These are phyloP conservation scores for Debaryomycetaceae sp. DNA, from an alignment of 1,139 yeast species.

Conservation along the genomic window DNA sequence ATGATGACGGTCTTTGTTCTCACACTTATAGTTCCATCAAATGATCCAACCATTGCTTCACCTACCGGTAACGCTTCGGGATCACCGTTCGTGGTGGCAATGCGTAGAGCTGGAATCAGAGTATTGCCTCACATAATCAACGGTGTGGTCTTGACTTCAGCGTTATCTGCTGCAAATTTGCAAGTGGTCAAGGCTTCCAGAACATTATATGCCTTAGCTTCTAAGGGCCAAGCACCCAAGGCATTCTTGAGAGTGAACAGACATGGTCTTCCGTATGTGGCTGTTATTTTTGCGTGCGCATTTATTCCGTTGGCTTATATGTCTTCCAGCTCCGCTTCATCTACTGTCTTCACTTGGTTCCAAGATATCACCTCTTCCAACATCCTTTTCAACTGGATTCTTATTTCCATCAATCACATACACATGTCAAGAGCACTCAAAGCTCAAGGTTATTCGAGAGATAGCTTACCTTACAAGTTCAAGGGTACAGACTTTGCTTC, in stretches of 20 bases:
- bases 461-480: conserved; percentile 31
- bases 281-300: conserved; percentile 21
- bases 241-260: conserved; percentile 39
- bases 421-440: conserved; percentile 30
- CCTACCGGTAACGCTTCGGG: conserved; percentile 46
- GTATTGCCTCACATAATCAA: conserved; percentile 50
- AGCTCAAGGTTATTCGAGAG: conserved; percentile 35
- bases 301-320: conserved; percentile 28
- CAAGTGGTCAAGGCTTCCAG: conserved; percentile 41
- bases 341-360: conserved; percentile 28
- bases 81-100: conserved; percentile 55
- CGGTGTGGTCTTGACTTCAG: conserved; percentile 48
- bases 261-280: conserved; percentile 39
- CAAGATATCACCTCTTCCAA: conserved; percentile 22
- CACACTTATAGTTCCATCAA: conserved; percentile 44
- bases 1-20: conserved; percentile 40
- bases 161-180: conserved; percentile 52
- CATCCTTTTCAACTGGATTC: conserved; percentile 23
- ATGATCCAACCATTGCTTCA: conserved; percentile 34
- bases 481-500: conserved; percentile 25
- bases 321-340: conserved; percentile 17
- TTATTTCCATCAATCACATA: conserved; percentile 29
- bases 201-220: conserved; percentile 44
- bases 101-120: conserved; percentile 45
- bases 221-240: conserved; percentile 46